phyloP scores from a whole-genome alignment of 1,284 basidiomycete genomes.

The Ustilago curta region DNA sequence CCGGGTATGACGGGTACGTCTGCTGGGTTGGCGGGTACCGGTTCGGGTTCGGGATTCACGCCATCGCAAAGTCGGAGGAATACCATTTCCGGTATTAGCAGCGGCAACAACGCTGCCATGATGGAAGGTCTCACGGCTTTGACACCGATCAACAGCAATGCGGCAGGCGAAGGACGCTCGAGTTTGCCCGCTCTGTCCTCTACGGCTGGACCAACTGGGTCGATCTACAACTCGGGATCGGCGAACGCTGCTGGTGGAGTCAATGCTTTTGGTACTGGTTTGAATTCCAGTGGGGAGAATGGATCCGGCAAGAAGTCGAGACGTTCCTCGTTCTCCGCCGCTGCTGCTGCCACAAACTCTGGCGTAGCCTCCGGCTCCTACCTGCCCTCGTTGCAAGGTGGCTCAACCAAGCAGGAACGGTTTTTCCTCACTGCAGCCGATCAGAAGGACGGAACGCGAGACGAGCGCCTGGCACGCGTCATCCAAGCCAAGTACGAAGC shows the following conservation, averaged over 20 bases:
- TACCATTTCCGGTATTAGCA: slow-evolving; percentile 27
- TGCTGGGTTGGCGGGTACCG: slow-evolving; percentile 9
- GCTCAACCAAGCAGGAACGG: slow-evolving; percentile 74
- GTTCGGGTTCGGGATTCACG: slow-evolving; percentile 23
- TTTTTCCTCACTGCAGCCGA: slow-evolving; percentile 95
- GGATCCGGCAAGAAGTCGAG: slow-evolving; percentile 28
- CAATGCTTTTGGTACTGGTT: neutral
- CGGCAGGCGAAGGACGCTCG: neutral
- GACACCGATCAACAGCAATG: slow-evolving; percentile 27
- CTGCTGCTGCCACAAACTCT: slow-evolving; percentile 3
- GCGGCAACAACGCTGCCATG: neutral
- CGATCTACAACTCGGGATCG: slow-evolving; percentile 16
- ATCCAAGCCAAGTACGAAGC: slow-evolving; percentile 98
- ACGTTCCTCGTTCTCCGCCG: slow-evolving; percentile 43
- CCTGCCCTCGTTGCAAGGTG: slow-evolving; percentile 41
- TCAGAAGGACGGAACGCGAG: slow-evolving; percentile 88
- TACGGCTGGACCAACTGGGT: neutral
- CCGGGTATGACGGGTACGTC: slow-evolving; percentile 26
- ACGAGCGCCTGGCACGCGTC: slow-evolving; percentile 89
- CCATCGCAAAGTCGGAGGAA: slow-evolving; percentile 36
- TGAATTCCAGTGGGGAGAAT: slow-evolving; percentile 5
- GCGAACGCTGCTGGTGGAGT: neutral
- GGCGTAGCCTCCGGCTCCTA: slow-evolving; percentile 26
- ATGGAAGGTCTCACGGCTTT: slow-evolving; percentile 30
- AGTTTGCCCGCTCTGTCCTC: slow-evolving; percentile 6